Base-by-base conservation (phyloP, 305 asterid genomes). In the Solanum aculeatissimum region DNA sequence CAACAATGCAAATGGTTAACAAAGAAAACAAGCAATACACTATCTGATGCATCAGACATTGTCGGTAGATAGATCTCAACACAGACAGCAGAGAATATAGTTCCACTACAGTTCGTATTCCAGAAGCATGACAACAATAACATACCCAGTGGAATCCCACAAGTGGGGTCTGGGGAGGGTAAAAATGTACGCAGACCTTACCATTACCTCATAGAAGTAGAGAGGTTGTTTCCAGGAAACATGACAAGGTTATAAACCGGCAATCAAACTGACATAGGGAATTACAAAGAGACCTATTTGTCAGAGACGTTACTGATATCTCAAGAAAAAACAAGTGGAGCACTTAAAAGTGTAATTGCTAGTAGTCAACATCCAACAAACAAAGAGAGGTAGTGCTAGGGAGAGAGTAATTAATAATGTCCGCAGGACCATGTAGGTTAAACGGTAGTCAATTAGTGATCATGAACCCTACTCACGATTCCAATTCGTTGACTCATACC, bases 401-500 rank as follows among this genome's bases (percentile, higher is more conserved):
- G 49, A 53, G 66, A 78, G 66, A 53, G 16, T 25, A 27, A 54
- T 27, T 75, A 49, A 77, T 75, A 18, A 45, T 23, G 42, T 51
- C 82, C 29, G 65, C 82, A 77, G 47, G 66, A 53, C 66, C 83
- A 78, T 7, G 66, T 11, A 78, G 83, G 83, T 29, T 78, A 78
- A 55, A 78, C 66, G 54, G 42, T 19, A 66, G 66, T 49, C 83
- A 78, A 32, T 53, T 78, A 78, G 66, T 53, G 66, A 53, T 29
- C 66, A 78, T 10, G n/a, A 53, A 78, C 66, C 7, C 47, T 53
- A 51, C 27, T 51, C 45, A 6, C 47, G 29, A 77, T 47, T 51
- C 81, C 43, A 77, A 78, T 53, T 27, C 40, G 12, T 35, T 27
- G 27, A 77, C 23, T 29, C 69, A 85, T 54, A 94, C 99, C 97